Base-by-base conservation (phyloP, 352 stramenopile species). In the Nothophytophthora sp. region DNA sequence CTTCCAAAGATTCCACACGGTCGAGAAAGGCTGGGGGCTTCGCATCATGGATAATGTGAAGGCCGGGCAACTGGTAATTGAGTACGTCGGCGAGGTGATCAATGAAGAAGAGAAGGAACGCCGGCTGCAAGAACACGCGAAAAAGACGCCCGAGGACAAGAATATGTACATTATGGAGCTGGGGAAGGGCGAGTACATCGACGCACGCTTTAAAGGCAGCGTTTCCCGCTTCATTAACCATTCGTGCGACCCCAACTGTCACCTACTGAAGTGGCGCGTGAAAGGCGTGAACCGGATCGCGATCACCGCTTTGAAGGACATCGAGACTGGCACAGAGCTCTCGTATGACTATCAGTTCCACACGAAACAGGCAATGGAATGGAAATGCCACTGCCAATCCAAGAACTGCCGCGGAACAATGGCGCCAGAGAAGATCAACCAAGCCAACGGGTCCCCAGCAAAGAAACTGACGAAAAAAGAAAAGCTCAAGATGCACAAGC, bases 141-240 rank as follows among this genome's bases (percentile, higher is more conserved):
- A 73, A 24, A 83, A 92, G 24, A 89, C 93, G 34, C 92, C 92
- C 10, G 85, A 98, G 19, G 92, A 98, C 74, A 96, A 95, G 50
- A 98, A 98, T 63, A 98, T 97, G 85, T 98, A 98, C 68, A 87
- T 98, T 47, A 98, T 98, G 94, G 76, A 92, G 52, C 68, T 98
- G 11, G 83, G 75, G 23, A 91, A 96, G 43, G 86, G 89, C 33
- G 91, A 90, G 67, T 98, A 96, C 71, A 97, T 99, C 33, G 96
- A 99, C 68, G 96, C 96, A 18, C 83, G 92, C 5, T 86, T 93
- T 54, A 90, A 96, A 55, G 96, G 96, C 16, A 96, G 92, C 47
- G 84, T 97, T 20, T 98, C 95, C 18, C 87, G 96, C 20, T 98
- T 98, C 68, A 98, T 99, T 65, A 99, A 99, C 67, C 96, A 99